phyloP scores from a whole-genome alignment of 768 basidiomycete species.

The Mycena maculata region DNA sequence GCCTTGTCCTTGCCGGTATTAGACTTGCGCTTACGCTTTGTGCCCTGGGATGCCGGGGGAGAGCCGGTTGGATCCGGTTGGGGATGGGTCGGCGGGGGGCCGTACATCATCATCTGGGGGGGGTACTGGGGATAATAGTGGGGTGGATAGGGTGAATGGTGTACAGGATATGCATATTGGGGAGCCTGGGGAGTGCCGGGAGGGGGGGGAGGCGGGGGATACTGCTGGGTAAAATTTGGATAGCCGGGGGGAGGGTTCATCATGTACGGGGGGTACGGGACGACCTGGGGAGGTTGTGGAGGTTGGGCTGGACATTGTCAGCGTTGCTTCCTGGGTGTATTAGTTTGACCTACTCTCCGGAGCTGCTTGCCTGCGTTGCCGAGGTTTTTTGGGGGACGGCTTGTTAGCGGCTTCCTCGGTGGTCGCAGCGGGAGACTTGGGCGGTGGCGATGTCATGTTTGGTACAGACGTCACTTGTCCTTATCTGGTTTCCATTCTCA shows the following conservation, averaged over 20 bases:
- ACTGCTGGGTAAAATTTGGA: slow-evolving; percentile 52
- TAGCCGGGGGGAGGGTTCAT: slow-evolving; percentile 74
- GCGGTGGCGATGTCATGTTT: slow-evolving; percentile 42
- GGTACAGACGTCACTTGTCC: not conserved
- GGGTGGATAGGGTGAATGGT: slow-evolving; percentile 67
- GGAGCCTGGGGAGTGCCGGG: slow-evolving; percentile 52
- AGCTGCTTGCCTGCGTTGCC: slow-evolving; percentile 63
- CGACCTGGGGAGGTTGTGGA: slow-evolving; percentile 57
- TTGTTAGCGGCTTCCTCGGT: slow-evolving; percentile 35
- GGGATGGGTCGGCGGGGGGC: slow-evolving; percentile 52
- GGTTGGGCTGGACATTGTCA: slow-evolving; percentile 26
- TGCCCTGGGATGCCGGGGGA: slow-evolving; percentile 46
- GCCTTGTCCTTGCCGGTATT: slow-evolving; percentile 58
- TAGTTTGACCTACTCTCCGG: not conserved
- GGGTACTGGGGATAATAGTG: slow-evolving; percentile 71
- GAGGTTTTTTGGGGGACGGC: slow-evolving; percentile 57
- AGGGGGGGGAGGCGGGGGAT: slow-evolving; percentile 45
- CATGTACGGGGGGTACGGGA: slow-evolving; percentile 68
- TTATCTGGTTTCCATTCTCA: slow-evolving; percentile 8
- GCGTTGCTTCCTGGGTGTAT: slow-evolving; percentile 28
- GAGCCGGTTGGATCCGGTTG: slow-evolving; percentile 51
- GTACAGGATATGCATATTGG: slow-evolving; percentile 70
- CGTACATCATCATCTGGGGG: slow-evolving; percentile 80
- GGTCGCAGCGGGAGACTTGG: slow-evolving; percentile 54
- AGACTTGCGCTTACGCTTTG: slow-evolving; percentile 76